Percentiles rank a stretch among this genome's conserved stretches.
Evolutionary conservation across 2,329 filamentous ascomycete species (phyloP).

Genomic region (Colletotrichum paranaense): DNA sequence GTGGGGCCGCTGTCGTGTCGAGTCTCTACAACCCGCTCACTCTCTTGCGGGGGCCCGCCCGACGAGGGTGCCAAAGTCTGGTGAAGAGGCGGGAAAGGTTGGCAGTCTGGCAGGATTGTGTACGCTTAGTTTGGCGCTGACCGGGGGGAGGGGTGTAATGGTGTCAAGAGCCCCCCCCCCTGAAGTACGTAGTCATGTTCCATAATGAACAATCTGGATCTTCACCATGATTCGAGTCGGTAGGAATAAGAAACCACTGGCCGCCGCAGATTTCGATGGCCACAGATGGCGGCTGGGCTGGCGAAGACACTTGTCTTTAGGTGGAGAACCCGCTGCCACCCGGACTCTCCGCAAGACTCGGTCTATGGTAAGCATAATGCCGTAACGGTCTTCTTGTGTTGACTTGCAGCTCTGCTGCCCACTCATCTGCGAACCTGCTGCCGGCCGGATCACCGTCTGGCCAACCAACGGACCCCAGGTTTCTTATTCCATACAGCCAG

Average conservation of each 20-base stretch:
- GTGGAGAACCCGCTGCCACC: constrained; percentile 11
- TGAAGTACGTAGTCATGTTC: background rate
- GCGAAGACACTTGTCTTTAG: constrained; percentile 4
- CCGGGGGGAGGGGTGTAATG: constrained; percentile 5
- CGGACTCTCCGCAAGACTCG: constrained; percentile 17
- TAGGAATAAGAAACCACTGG: constrained; percentile 28
- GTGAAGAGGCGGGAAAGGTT: constrained; percentile 6
- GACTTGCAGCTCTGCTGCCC: background rate
- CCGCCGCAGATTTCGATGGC: constrained; percentile 32
- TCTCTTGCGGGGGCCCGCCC: constrained; percentile 30
- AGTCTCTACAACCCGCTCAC: constrained; percentile 20
- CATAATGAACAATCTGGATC: constrained; percentile 28
- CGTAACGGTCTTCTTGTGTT: constrained; percentile 24
- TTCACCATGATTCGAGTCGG: constrained; percentile 32
- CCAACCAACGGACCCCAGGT: constrained; percentile 10
- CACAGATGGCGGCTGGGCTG: constrained; percentile 14
- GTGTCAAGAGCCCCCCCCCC: background rate
- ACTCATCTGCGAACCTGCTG: constrained; percentile 26
- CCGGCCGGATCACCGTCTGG: constrained; percentile 23
- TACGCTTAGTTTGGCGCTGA: constrained; percentile 16
- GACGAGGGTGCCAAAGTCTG: constrained; percentile 19
- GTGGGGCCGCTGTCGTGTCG: constrained; percentile 29
- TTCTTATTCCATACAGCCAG: constrained; percentile 25
- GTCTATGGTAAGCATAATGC: constrained; percentile 8
- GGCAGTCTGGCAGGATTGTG: constrained; percentile 5